Evolutionary conservation across 768 basidiomycete species (phyloP), one percentile per base, ranked within the genome.

Genomic region (Phylloporus rhodoxanthus): DNA sequence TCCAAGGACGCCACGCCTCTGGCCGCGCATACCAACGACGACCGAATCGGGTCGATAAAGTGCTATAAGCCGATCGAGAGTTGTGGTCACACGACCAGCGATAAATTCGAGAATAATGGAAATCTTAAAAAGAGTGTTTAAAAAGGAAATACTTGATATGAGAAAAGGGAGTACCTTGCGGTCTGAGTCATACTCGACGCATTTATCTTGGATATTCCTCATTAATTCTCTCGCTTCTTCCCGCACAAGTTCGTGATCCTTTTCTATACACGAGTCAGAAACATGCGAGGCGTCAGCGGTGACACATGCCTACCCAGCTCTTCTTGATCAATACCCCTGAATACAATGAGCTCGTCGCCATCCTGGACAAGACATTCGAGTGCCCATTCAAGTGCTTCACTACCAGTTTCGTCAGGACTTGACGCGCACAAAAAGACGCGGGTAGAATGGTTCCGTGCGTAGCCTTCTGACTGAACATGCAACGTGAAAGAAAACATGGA

Each of bases 91-190:
- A 48, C 84, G 85, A 28, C 95, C 96, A 0, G 93, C 90, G 43
- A 97, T 88, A 64, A 87, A 93, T 71, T 98, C 95, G 36, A 98
- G 82, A 44, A 96, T 85, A 44, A 99, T 77, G 0, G 88, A 92
- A 23, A 98, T 76, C 84, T 90, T 36, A 21, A 34, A 30, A 34
- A 30, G 23, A n/a, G 9, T 26, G 21, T 33, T 48, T 40, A 34
- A 33, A 48, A 28, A 19, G 21, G 26, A 46, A 4, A 10, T 41
- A n/a, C 40, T 21, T 28, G 19, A 40, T 21, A 17, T 47, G 25
- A 42, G 4, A 8, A 23, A 21, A n/a, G 23, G 62, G 14, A 25
- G 32, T 57, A 85, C 87, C 71, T 87, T 87, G 47, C 91, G 80
- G 28, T 86, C 80, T 0, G 85, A 72, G 45, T 92, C 91, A 52